phyloP scores from a whole-genome alignment of 129 eudicot species.

The Pulicaria dysenterica region DNA sequence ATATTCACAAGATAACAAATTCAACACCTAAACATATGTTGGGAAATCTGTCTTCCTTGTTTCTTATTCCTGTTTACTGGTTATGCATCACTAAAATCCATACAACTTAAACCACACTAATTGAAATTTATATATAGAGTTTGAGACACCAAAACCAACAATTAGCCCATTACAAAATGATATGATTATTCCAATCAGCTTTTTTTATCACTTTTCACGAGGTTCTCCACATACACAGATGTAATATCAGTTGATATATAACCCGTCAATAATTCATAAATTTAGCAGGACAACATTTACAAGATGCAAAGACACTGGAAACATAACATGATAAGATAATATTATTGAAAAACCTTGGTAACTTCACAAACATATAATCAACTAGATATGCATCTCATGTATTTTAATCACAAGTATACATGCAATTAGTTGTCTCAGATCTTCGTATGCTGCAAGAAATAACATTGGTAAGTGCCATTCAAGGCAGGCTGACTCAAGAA shows the following conservation, averaged over 20 bases:
- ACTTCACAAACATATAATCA: constrained; percentile 9
- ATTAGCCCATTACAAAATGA: constrained; percentile 1
- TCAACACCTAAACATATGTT: neutral
- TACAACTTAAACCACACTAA: constrained; percentile 11
- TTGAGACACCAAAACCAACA: constrained; percentile 2
- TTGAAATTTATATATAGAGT: constrained; percentile 13
- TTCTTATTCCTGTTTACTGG: neutral
- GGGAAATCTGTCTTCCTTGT: neutral
- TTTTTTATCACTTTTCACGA: constrained; percentile 9
- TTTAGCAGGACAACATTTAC: neutral
- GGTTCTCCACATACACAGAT: neutral
- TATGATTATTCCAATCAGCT: neutral
- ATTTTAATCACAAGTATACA: constrained; percentile 11
- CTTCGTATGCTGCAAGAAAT: too few species aligned
- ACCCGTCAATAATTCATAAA: neutral
- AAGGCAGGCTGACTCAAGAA: too few species aligned
- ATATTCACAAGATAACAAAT: neutral
- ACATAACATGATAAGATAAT: neutral
- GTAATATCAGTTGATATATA: neutral
- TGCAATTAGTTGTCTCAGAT: constrained; percentile 17
- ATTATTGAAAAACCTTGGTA: neutral
- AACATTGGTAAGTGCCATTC: too few species aligned
- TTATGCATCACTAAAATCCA: constrained; percentile 11
- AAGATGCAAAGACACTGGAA: constrained; percentile 4
- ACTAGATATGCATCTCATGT: neutral